Evolutionary conservation across 345 rosid genomes (phyloP), one percentile per base, ranked within the genome.

Genomic region (Gossypioides kirkii): DNA sequence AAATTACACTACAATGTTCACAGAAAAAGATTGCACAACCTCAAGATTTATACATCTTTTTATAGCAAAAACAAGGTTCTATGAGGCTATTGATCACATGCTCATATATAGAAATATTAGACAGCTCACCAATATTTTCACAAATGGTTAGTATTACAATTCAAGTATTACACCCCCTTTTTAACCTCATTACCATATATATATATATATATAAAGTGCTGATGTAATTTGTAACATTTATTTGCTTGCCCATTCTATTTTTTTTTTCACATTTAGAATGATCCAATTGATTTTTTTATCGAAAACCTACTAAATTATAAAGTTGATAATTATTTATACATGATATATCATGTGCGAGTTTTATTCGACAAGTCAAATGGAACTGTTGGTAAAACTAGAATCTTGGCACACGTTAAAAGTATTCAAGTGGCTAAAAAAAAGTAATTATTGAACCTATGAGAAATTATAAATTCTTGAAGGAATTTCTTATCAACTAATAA

Each of bases 21-120:
- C 16, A 64, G 87, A 86, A 82, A 80, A 77, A 52, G 86, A 86
- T 78, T 67, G 76, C 18, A 79, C 84, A 79, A 73, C 83, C 76
- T 78, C 75, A 63, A 46, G 74, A 76, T 74, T 12, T 26, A 12
- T 13, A 26, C 1, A 61, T 62, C 26, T 63, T 10, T 46, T 3
- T 74, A 46, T 68, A 73, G 62, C 60, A 53, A 2, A 67, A 67
- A 54, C 70, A 61, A 46, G 25, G 28, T 75, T 60, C 54, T 58
- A 46, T 70, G 69, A 23, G 46, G 13, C 22, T 16, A 60, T 77
- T 23, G 53, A 64, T 58, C 60, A 71, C 74, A 74, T 83, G 80
- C 73, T 69, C 47, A 60, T 75, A 61, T 43, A 52, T 58, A 10
- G 47, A 20, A 72, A 77, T 77, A 5, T 32, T 5, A 32, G 38